These are phyloP conservation scores for Penicillium expansum DNA, from an alignment of 2,329 filamentous ascomycete species.

Conservation along the genomic window DNA sequence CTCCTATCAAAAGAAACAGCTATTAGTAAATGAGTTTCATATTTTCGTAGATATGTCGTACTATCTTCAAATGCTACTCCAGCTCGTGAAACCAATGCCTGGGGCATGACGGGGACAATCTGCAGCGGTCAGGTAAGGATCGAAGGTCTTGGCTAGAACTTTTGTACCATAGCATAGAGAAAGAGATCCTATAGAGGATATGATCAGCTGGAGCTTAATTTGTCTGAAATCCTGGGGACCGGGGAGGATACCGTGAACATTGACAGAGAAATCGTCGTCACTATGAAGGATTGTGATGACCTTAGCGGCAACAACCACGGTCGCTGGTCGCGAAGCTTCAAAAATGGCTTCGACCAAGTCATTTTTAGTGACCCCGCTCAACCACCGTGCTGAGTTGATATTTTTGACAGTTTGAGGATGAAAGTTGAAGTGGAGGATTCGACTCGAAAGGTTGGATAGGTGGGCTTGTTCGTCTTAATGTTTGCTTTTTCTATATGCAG, in stretches of 20 bases:
- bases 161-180: conserved; percentile 19
- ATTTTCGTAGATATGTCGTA: not conserved
- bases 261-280: conserved; percentile 47
- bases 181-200: conserved; percentile 12
- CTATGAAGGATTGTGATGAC: conserved; percentile 57
- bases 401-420: not conserved
- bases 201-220: not conserved
- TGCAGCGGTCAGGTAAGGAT: conserved; percentile 5
- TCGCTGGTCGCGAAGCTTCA: conserved; percentile 7
- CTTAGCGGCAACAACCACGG: conserved; percentile 47
- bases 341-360: conserved; percentile 10
- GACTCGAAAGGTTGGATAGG: not conserved
- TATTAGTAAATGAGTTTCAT: not conserved
- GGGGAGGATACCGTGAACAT: conserved; percentile 14
- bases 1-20: conserved; percentile 2
- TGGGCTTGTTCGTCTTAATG: not conserved
- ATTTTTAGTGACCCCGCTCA: not conserved
- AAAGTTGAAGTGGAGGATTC: not conserved
- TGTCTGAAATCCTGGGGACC: not conserved
- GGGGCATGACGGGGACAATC: conserved; percentile 20
- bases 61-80: conserved; percentile 16
- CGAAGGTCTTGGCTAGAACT: not conserved
- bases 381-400: too few relatives aligned
- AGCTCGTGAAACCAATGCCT: conserved; percentile 14
- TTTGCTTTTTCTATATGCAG: not conserved